Evolutionary conservation across 768 basidiomycete species (phyloP).

Genomic region (Pulveroboletus sp.): DNA sequence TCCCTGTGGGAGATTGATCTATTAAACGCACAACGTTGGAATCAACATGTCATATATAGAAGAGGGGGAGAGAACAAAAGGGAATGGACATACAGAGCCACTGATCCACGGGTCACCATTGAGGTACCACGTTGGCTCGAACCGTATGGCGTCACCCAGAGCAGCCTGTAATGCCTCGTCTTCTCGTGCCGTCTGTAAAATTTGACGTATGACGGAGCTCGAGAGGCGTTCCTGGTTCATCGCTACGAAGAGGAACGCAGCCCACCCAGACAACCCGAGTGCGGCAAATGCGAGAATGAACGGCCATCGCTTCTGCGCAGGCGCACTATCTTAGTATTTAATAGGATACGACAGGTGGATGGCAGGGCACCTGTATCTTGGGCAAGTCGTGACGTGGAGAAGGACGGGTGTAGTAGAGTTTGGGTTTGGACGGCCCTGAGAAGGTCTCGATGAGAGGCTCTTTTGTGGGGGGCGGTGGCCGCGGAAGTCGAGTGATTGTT

Average conservation of each 20-base stretch:
- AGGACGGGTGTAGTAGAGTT: slow-evolving; percentile 42
- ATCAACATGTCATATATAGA: background rate
- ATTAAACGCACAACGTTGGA: background rate
- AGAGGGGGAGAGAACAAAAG: slow-evolving; percentile 20
- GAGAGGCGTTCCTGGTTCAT: slow-evolving; percentile 77
- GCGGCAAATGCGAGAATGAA: slow-evolving; percentile 43
- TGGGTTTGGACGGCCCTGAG: slow-evolving; percentile 41
- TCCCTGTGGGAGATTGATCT: slow-evolving; percentile 74
- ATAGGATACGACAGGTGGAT: background rate
- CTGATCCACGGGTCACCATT: slow-evolving; percentile 71
- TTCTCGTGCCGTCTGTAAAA: slow-evolving; percentile 56
- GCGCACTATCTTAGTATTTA: background rate
- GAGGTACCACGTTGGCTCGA: slow-evolving; percentile 44
- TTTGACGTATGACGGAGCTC: slow-evolving; percentile 65
- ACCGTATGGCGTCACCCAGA: slow-evolving; percentile 54
- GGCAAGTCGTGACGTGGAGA: slow-evolving; percentile 37
- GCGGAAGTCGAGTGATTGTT: slow-evolving; percentile 4
- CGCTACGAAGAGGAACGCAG: slow-evolving; percentile 59
- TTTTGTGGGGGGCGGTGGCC: slow-evolving; percentile 25
- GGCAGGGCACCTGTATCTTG: slow-evolving; percentile 34
- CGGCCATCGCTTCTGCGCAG: slow-evolving; percentile 49
- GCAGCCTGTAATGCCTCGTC: slow-evolving; percentile 44
- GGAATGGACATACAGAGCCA: slow-evolving; percentile 45
- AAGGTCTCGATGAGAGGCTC: slow-evolving; percentile 37
- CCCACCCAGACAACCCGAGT: slow-evolving; percentile 61